Base-by-base conservation (phyloP, 2,329 filamentous ascomycete genomes). In the Venturia aucupariae region DNA sequence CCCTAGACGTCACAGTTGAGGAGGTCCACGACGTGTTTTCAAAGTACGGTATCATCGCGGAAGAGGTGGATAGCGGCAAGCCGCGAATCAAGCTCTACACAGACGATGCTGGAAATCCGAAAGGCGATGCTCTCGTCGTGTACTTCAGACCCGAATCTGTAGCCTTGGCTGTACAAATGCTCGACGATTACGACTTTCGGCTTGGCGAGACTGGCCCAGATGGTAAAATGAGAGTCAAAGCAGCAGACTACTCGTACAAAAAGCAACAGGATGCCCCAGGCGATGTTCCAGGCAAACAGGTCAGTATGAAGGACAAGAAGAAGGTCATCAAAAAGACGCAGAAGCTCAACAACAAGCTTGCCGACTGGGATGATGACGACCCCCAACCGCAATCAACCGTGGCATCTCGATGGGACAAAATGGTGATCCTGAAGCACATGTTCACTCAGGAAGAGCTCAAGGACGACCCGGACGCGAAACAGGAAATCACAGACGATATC, bases 131-230 rank as follows among this genome's bases (percentile, higher is more conserved):
- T 2, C 82, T 99, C 39, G 81, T 99, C 64, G 90, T 97, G 42
- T 99, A 95, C 78, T 97, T 96, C 82, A 90, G 94, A 70, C 89
- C 92, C 0, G 92, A 96, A 72, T 95, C 90, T n/a, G 93, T 99
- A 65, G 80, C 89, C 51, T 88, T 92, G 78, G 90, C 90, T 55
- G 89, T 93, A 68, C 86, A 87, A 78, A 81, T 94, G 70, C 81
- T 91, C 15, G 90, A 95, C 74, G 90, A 92, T 71, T 89, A 88
- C 4, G 86, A 92, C 69, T 94, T 97, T 71, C 84, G 93, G 65
- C 81, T 89, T 66, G 75, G 88, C 70, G 69, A 81, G 73, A 78
- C 78, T 64, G 76, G 72, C 46, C 77, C 74, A 57, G 71, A 71
- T 63, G 88, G 86, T 32, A 86, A 81, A 66, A 96, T 97, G 81